Percentiles rank a stretch among this genome's conserved stretches.
These are phyloP conservation scores for Astrothelium subdiscretum DNA, from an alignment of 495 filamentous ascomycete genomes.

Conservation along the genomic window DNA sequence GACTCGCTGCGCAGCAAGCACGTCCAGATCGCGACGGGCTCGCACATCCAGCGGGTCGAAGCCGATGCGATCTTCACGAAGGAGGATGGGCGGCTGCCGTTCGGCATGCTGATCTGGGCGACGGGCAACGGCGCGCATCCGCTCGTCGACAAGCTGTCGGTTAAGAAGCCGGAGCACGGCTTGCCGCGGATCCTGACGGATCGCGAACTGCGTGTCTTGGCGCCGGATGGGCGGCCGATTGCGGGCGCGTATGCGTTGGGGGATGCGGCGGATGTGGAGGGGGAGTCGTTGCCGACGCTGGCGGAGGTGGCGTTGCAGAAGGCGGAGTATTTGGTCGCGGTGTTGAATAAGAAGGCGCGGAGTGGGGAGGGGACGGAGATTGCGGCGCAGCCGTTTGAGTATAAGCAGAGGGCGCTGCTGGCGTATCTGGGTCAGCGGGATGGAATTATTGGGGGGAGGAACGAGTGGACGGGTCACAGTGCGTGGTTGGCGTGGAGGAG, in stretches of 20 bases:
- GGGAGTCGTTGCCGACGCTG: slow-evolving; percentile 17
- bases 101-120: slow-evolving; percentile 27
- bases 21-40: slow-evolving; percentile 20
- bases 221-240: slow-evolving; percentile 3
- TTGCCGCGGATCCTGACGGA: slow-evolving; percentile 24
- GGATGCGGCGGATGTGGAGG: slow-evolving; percentile 24
- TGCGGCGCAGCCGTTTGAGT: slow-evolving; percentile 7
- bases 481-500: slow-evolving; percentile 23
- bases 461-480: slow-evolving; percentile 16
- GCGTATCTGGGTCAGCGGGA: slow-evolving; percentile 12
- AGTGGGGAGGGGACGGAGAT: not conserved
- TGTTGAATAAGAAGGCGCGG: slow-evolving; percentile 9
- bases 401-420: slow-evolving; percentile 12
- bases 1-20: slow-evolving; percentile 13
- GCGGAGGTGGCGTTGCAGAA: slow-evolving; percentile 27
- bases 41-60: slow-evolving; percentile 21
- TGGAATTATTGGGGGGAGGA: slow-evolving; percentile 16
- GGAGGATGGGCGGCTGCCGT: slow-evolving; percentile 18
- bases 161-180: slow-evolving; percentile 18
- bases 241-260: slow-evolving; percentile 21
- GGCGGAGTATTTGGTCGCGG: slow-evolving; percentile 20
- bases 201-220: slow-evolving; percentile 16
- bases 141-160: slow-evolving; percentile 18
- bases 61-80: slow-evolving; percentile 17
- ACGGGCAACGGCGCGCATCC: slow-evolving; percentile 22